Percentiles rank a stretch among this genome's conserved stretches.
Evolutionary conservation across 208 protist genomes (phyloP).

Genomic region (Trypanosoma melophagium): DNA sequence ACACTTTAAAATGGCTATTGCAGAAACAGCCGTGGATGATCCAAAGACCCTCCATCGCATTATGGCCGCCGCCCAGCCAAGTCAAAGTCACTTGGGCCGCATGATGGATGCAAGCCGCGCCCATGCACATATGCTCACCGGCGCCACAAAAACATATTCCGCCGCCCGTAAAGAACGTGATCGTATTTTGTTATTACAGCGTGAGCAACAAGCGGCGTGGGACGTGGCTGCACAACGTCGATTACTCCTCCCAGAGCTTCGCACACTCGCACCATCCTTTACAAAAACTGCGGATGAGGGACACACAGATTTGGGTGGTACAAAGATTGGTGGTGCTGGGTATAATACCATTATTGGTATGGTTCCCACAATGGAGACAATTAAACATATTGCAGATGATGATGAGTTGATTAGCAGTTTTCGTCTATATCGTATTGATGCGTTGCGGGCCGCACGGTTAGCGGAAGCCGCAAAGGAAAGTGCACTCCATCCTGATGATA

Average conservation of each 20-base stretch:
- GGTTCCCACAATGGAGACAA: constrained; percentile 57
- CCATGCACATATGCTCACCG: constrained; percentile 36
- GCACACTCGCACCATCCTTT: constrained; percentile 75
- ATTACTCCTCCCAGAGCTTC: constrained; percentile 53
- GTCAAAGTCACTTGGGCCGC: constrained; percentile 61
- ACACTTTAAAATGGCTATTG: background rate
- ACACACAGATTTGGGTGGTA: constrained; percentile 57
- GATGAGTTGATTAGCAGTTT: constrained; percentile 85
- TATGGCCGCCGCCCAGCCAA: constrained; percentile 52
- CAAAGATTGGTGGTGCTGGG: constrained; percentile 50
- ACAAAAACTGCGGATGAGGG: constrained; percentile 69
- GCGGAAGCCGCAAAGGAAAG: constrained; percentile 38
- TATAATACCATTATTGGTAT: constrained; percentile 66
- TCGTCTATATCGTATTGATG: constrained; percentile 74
- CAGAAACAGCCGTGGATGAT: constrained; percentile 42
- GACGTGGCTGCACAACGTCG: constrained; percentile 22
- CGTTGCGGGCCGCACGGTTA: constrained; percentile 44
- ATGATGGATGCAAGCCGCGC: constrained; percentile 54
- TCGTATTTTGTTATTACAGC: constrained; percentile 47
- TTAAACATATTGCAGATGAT: constrained; percentile 64
- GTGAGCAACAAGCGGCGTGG: constrained; percentile 44
- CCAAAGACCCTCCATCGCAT: constrained; percentile 41
- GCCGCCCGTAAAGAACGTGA: constrained; percentile 53
- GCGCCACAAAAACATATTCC: constrained; percentile 39
- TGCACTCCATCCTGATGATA: constrained; percentile 71